Percentiles rank a stretch among this genome's conserved stretches.
Conservation (phyloP, 140 eudicot genomes). For the Bidens hawaiensis region DNA sequence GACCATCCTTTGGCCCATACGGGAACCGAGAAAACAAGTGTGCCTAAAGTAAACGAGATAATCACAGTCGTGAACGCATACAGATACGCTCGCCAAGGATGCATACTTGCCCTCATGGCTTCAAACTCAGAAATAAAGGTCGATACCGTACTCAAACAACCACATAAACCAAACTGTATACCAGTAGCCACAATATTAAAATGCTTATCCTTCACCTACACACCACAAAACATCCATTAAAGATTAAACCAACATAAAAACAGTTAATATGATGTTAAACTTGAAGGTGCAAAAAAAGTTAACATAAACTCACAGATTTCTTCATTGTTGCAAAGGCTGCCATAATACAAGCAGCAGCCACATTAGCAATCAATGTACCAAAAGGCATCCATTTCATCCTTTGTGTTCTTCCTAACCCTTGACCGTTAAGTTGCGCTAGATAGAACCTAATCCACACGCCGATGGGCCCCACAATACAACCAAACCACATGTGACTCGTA, state of each 20-base stretch:
- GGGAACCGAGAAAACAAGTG: slow-evolving; percentile 74
- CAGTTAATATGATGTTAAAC: no score
- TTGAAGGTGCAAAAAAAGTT: neutral
- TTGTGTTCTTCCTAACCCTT: slow-evolving; percentile 62
- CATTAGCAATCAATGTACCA: slow-evolving; percentile 80
- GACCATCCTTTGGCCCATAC: slow-evolving; percentile 52
- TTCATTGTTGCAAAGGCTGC: slow-evolving; percentile 76
- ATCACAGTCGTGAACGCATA: slow-evolving; percentile 50
- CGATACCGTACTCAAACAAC: slow-evolving; percentile 71
- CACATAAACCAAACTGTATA: slow-evolving; percentile 68
- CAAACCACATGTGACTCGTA: slow-evolving; percentile 66
- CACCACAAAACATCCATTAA: neutral
- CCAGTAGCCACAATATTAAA: slow-evolving; percentile 58
- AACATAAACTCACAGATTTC: slow-evolving; percentile 50
- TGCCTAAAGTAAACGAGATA: slow-evolving; percentile 57
- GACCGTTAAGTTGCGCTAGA: slow-evolving; percentile 71
- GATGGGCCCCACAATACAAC: slow-evolving; percentile 72
- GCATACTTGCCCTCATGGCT: slow-evolving; percentile 55
- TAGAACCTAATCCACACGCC: slow-evolving; percentile 95
- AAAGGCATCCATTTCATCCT: slow-evolving; percentile 73
- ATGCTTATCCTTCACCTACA: slow-evolving; percentile 37
- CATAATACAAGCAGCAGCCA: slow-evolving; percentile 76
- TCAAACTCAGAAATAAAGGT: slow-evolving; percentile 77
- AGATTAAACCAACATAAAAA: no score
- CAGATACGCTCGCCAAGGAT: slow-evolving; percentile 71